phyloP scores from a whole-genome alignment of 345 rosid genomes.

The Boechera stricta region DNA sequence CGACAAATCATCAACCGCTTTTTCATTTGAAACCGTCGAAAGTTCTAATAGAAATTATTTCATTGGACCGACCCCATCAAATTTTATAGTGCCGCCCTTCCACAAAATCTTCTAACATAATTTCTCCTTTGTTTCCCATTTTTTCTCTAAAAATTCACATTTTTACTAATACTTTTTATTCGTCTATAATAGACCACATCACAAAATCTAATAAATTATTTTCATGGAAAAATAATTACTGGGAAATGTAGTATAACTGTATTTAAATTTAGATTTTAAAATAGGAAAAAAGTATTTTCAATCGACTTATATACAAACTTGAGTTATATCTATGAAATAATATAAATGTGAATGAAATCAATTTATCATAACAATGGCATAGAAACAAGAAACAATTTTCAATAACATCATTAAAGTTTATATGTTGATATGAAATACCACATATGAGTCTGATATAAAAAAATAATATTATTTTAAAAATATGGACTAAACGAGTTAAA shows the following conservation, averaged over 20 bases:
- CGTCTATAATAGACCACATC: background rate
- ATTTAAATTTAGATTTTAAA: too few species aligned
- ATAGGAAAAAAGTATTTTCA: too few species aligned
- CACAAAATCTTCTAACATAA: background rate
- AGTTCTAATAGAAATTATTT: slow-evolving; percentile 1
- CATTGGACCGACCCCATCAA: slow-evolving; percentile 6
- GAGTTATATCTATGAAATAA: background rate
- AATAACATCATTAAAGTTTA: background rate
- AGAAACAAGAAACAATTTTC: background rate
- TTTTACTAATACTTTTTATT: background rate
- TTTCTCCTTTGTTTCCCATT: background rate
- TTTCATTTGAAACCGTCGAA: slow-evolving; percentile 15
- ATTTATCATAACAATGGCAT: background rate
- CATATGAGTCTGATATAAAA: background rate
- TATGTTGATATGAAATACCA: background rate
- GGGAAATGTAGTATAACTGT: too few species aligned
- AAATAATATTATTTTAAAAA: background rate
- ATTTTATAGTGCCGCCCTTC: background rate
- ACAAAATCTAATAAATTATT: too few species aligned
- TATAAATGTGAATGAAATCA: background rate
- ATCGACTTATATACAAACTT: background rate
- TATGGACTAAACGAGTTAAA: background rate
- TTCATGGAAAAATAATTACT: too few species aligned
- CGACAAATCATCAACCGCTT: slow-evolving; percentile 10
- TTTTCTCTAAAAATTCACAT: background rate